Evolutionary conservation across 768 basidiomycete genomes (phyloP), one percentile per base, ranked within the genome.

Genomic region (Hygrocybe coccinea): DNA sequence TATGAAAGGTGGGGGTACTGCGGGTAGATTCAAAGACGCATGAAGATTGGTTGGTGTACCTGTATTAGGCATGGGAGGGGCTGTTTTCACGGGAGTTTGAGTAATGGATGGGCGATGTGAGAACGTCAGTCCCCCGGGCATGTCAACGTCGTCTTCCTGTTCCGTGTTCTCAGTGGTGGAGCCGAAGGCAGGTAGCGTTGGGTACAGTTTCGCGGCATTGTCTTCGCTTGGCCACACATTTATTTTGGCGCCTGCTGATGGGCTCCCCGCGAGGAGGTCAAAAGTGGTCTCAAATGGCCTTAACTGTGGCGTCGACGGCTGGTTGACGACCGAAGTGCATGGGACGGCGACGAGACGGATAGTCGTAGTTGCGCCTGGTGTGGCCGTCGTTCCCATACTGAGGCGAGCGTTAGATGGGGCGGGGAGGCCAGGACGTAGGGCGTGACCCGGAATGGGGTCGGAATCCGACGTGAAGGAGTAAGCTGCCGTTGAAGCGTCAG

Each of bases 201-300:
- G 76, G 56, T 77, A 76, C n/a, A 76, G 61, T n/a, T 65, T 64
- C 59, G 15, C 63, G 12, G 39, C 64, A 34, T 58, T 8, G 14
- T 51, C 64, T 19, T 64, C 62, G 52, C 36, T 66, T 12, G 73
- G 73, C 73, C 74, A 76, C 15, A 69, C 54, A 38, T 21, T 66
- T 17, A 67, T 51, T 45, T 64, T 51, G 38, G 48, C 53, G 39
- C 52, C 56, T 34, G 66, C 61, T 9, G 63, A 58, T 0, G 85
- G 87, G 44, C 81, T 84, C 21, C 75, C 80, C 59, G 85, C 73
- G 17, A 80, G 76, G 25, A 90, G 74, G 58, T 90, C 87, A 60
- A 88, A 90, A 9, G 75, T 74, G 2, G 87, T 87, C 45, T 79
- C 70, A 63, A 85, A 83, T 0, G 87, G 83, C 59, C 80, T 76